phyloP scores from a whole-genome alignment of 2,329 filamentous ascomycete species.

The Sarocladium brachiariae region DNA sequence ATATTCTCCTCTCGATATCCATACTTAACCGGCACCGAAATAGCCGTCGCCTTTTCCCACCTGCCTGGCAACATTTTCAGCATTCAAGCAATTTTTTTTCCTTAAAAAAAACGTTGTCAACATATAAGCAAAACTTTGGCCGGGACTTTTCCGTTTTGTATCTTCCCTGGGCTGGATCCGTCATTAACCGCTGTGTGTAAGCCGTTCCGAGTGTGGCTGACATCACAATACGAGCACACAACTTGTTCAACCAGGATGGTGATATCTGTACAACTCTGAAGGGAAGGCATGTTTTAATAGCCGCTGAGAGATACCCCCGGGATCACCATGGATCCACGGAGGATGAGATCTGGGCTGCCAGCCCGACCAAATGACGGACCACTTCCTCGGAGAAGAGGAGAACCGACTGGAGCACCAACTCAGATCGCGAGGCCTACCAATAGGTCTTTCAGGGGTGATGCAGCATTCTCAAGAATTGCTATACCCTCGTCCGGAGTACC shows the following conservation, averaged over 20 bases:
- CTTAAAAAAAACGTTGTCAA: too few species aligned
- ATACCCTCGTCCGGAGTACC: not conserved
- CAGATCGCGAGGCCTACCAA: slow-evolving; percentile 19
- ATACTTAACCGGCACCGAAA: not conserved
- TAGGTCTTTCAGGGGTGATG: slow-evolving; percentile 17
- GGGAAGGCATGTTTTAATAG: slow-evolving; percentile 15
- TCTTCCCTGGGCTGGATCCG: not conserved
- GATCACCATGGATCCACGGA: slow-evolving; percentile 37
- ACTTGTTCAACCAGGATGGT: not conserved
- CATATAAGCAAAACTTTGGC: too few species aligned
- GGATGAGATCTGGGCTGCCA: slow-evolving; percentile 33
- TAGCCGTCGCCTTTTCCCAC: not conserved
- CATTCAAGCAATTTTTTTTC: too few species aligned
- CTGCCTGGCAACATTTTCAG: not conserved
- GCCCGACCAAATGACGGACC: slow-evolving; percentile 31
- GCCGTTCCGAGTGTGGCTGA: not conserved
- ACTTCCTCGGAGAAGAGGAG: slow-evolving; percentile 21
- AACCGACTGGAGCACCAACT: slow-evolving; percentile 14
- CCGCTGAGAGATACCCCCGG: slow-evolving; percentile 16
- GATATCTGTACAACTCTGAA: not conserved
- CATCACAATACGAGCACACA: not conserved
- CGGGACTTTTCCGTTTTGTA: too few species aligned
- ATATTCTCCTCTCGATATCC: not conserved
- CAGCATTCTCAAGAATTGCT: slow-evolving; percentile 13
- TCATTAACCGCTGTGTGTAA: not conserved